Conservation (phyloP, 2,329 filamentous ascomycete genomes). For the Nakataea oryzae region DNA sequence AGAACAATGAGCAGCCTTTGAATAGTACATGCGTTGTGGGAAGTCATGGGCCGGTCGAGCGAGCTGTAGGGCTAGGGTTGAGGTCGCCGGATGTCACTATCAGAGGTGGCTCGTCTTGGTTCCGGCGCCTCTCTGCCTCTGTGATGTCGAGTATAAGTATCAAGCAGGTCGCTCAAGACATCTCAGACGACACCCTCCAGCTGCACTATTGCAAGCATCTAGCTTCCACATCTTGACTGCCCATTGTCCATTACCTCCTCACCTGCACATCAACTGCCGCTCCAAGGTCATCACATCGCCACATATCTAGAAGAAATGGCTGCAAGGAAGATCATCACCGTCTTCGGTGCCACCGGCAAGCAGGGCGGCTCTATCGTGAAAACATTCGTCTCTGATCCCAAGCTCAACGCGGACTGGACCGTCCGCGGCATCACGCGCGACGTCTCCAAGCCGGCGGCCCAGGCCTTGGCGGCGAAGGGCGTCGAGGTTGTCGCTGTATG, state of each 20-base stretch:
- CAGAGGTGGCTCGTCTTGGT: too few species aligned
- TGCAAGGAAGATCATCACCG: constrained; percentile 10
- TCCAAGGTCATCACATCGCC: neutral
- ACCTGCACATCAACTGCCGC: neutral
- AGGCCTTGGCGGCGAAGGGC: constrained; percentile 27
- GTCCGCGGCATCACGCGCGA: constrained; percentile 40
- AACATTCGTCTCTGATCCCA: constrained; percentile 10
- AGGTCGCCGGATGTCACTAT: too few species aligned
- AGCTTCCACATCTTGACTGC: neutral
- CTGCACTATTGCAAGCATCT: neutral
- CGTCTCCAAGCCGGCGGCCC: constrained; percentile 22
- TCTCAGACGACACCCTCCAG: neutral
- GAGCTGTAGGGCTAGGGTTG: neutral
- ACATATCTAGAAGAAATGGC: neutral
- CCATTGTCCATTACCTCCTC: too few species aligned
- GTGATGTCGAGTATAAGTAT: neutral
- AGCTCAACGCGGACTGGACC: constrained; percentile 9
- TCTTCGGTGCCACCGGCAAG: constrained; percentile 16
- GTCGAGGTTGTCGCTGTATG: constrained; percentile 28
- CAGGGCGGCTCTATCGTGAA: constrained; percentile 15
- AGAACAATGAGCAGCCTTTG: too few species aligned
- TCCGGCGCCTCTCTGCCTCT: too few species aligned
- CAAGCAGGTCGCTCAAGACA: neutral
- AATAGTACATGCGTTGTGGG: neutral
- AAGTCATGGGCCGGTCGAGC: neutral